Percentiles rank a stretch among this genome's conserved stretches.
Evolutionary conservation across 73 alveolate species (phyloP).

Genomic region (Paramecium sonneborni): DNA sequence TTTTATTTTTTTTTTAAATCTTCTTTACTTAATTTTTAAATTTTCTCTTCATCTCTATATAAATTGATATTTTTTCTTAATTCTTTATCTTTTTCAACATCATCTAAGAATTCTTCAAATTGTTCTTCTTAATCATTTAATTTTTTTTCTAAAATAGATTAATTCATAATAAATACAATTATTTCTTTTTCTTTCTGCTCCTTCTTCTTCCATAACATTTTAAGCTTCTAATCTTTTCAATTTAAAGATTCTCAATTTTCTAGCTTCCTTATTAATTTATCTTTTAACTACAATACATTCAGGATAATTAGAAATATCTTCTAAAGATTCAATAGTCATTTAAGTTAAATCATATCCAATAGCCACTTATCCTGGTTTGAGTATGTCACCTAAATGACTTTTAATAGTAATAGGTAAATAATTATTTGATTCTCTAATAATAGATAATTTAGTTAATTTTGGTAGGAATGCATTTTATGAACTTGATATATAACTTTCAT

Average conservation of each 20-base stretch:
- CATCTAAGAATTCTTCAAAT: constrained; percentile 70
- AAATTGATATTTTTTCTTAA: constrained; percentile 62
- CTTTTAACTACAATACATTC: constrained; percentile 53
- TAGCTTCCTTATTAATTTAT: constrained; percentile 43
- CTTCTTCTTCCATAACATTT: constrained; percentile 63
- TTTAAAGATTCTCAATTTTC: constrained; percentile 42
- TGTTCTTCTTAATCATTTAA: constrained; percentile 14
- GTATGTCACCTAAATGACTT: constrained; percentile 79
- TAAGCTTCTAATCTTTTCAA: constrained; percentile 57
- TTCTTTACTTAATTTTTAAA: background rate
- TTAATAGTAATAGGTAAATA: constrained; percentile 74
- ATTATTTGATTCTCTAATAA: constrained; percentile 50
- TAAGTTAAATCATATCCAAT: constrained; percentile 82
- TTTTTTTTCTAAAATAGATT: constrained; percentile 59
- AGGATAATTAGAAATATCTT: constrained; percentile 63
- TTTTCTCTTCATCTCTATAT: constrained; percentile 63
- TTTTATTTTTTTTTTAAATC: constrained; percentile 37
- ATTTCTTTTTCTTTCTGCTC: constrained; percentile 43
- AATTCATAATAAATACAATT: background rate
- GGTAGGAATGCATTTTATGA: constrained; percentile 72
- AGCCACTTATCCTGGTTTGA: constrained; percentile 80
- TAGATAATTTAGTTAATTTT: constrained; percentile 51
- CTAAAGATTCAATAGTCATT: constrained; percentile 76
- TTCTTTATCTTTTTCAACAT: constrained; percentile 57
- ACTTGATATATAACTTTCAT: constrained; percentile 77